These are phyloP conservation scores for Diutina sp. DNA, from an alignment of 1,139 yeast species.

Conservation along the genomic window DNA sequence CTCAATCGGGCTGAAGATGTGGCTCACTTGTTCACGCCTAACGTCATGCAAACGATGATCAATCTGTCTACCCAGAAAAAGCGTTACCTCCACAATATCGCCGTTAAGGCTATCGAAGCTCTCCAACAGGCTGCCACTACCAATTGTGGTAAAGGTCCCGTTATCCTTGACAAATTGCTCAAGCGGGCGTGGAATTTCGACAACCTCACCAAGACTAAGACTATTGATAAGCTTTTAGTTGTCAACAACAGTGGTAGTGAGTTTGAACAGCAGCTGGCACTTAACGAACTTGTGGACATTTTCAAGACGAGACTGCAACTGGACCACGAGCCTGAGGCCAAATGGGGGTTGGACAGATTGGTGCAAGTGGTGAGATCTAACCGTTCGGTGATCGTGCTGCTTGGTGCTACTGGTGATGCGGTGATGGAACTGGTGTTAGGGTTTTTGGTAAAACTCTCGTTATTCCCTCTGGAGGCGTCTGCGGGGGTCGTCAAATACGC, in stretches of 20 bases:
- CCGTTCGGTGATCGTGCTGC: slow-evolving; percentile 21
- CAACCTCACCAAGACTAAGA: slow-evolving; percentile 60
- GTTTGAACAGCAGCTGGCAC: slow-evolving; percentile 8
- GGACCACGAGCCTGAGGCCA: slow-evolving; percentile 11
- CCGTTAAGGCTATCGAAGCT: slow-evolving; percentile 34
- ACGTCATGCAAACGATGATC: slow-evolving; percentile 61
- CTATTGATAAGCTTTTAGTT: slow-evolving; percentile 40
- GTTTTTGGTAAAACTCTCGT: slow-evolving; percentile 41
- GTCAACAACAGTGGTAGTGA: slow-evolving; percentile 8
- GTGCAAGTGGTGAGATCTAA: slow-evolving; percentile 37
- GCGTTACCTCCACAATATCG: slow-evolving; percentile 55
- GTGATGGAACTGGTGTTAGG: slow-evolving; percentile 39
- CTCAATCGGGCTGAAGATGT: slow-evolving; percentile 14
- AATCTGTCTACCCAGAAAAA: slow-evolving; percentile 64
- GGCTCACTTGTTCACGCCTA: slow-evolving; percentile 44
- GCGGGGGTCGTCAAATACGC: background rate
- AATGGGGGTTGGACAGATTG: slow-evolving; percentile 60
- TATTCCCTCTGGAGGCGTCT: slow-evolving; percentile 21
- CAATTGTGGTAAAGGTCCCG: background rate
- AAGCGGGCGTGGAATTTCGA: slow-evolving; percentile 50
- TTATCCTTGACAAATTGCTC: background rate
- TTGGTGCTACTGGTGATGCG: slow-evolving; percentile 10
- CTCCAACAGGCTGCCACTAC: background rate
- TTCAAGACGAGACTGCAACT: slow-evolving; percentile 13
- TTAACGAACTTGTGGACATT: slow-evolving; percentile 11